These are phyloP conservation scores for Zygoascus ofunaensis DNA, from an alignment of 805 yeast species.

Conservation along the genomic window DNA sequence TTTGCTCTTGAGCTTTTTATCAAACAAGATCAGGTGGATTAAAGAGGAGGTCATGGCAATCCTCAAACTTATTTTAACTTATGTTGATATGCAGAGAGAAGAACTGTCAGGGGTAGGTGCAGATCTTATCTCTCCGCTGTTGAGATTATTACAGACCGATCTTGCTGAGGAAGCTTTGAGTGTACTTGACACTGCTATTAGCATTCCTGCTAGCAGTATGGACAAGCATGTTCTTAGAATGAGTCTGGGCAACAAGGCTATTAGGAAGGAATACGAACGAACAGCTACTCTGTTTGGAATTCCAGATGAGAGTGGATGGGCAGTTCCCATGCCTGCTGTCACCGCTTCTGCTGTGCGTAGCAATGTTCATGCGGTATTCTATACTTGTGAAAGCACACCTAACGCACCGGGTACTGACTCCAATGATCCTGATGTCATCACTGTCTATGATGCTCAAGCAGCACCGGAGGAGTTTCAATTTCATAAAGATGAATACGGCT, in stretches of 20 bases:
- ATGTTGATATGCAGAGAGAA: conserved; percentile 63
- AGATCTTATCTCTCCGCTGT: conserved; percentile 81
- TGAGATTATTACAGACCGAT: conserved; percentile 71
- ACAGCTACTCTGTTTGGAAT: conserved; percentile 89
- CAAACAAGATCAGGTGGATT: conserved; percentile 72
- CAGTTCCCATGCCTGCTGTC: conserved; percentile 89
- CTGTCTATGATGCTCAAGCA: conserved; percentile 3
- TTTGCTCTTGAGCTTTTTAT: conserved; percentile 65
- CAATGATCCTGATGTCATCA: conserved; percentile 2
- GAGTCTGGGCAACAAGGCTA: conserved; percentile 75
- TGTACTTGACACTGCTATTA: conserved; percentile 75
- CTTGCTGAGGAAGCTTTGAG: conserved; percentile 82
- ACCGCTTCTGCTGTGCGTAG: conserved; percentile 82
- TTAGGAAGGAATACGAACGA: conserved; percentile 72
- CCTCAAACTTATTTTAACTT: conserved; percentile 64
- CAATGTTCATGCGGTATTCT: conserved; percentile 91
- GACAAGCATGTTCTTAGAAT: conserved; percentile 88
- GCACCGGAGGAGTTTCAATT: conserved; percentile 31
- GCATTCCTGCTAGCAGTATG: conserved; percentile 81
- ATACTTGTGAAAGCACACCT: conserved; percentile 48
- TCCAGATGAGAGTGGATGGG: conserved; percentile 95
- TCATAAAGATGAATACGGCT: conserved; percentile 50
- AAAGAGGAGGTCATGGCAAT: conserved; percentile 70
- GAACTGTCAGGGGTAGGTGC: conserved; percentile 90
- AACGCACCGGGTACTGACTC: conserved; percentile 3